Percentiles rank a stretch among this genome's conserved stretches.
Conservation (phyloP, 1,284 basidiomycete genomes). For the Tetrapyrgos nigripes region DNA sequence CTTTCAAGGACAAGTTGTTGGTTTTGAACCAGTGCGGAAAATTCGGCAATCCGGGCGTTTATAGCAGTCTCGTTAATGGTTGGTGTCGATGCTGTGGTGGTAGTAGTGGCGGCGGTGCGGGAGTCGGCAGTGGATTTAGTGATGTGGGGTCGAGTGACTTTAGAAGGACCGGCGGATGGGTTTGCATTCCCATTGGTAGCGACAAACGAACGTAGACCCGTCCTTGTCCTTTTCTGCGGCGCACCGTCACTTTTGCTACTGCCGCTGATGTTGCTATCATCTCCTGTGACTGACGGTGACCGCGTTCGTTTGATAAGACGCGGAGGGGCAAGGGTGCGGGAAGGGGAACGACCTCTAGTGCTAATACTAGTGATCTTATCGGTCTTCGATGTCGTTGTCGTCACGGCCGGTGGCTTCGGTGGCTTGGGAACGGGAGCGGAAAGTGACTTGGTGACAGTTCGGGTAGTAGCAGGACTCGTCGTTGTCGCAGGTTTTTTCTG, state of each 20-base stretch:
- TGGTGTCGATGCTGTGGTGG: neutral
- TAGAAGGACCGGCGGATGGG: too few species aligned
- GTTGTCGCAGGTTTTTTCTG: neutral
- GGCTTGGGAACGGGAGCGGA: too few species aligned
- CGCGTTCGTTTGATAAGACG: neutral
- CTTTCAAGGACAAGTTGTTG: neutral
- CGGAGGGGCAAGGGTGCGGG: neutral
- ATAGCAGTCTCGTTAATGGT: neutral
- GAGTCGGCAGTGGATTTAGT: neutral
- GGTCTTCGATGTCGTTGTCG: too few species aligned
- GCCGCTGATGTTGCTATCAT: too few species aligned
- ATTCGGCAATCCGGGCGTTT: neutral
- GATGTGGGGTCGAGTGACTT: too few species aligned
- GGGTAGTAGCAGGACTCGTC: neutral
- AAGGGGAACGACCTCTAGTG: too few species aligned
- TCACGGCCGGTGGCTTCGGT: too few species aligned
- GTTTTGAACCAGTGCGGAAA: neutral
- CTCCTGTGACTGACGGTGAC: too few species aligned
- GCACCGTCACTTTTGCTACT: neutral
- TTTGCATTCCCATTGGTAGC: neutral
- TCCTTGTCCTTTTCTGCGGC: neutral
- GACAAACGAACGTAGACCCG: too few species aligned
- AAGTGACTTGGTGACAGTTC: neutral
- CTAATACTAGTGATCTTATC: too few species aligned
- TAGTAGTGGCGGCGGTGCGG: too few species aligned